Base-by-base conservation (phyloP, 163 green algal genomes). In the Picocystis sp. region DNA sequence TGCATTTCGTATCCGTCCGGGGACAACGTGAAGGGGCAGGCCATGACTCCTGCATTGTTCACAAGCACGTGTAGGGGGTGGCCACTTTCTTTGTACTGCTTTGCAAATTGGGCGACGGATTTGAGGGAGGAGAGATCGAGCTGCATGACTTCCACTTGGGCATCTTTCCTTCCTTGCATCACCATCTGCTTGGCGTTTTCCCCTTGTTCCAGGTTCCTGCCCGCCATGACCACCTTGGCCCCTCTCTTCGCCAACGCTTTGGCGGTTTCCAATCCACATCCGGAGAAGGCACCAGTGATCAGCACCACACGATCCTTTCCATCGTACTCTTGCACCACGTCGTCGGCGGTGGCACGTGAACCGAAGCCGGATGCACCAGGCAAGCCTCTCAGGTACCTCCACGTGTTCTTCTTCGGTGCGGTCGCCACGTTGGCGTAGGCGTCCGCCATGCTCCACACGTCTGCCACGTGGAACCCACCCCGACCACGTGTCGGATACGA, bases 1-100 rank as follows among this genome's bases (percentile, higher is more conserved):
- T 78, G 70, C 0, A 51, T 50, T 42, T 74, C 70, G 58, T 65
- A 66, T 13, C 66, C 61, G 15, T 78, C 59, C 9, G 64, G 61
- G 29, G 64, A 67, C 34, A 43, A 54, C 2, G 29, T 53, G 33
- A 61, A 58, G 13, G 62, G 61, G 19, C 52, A 57, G 2, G 61
- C 60, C 68, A 76, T 76, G 14, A 76, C 55, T 23, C 68, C 67
- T 22, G 61, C 66, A 44, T 67, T 65, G 45, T 45, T 44, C 11
- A 70, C 46, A 3, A 70, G 53, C 9, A 49, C 22, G 51, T 70
- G 57, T 43, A 53, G 49, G 49, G 57, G 25, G 1, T 41, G 19
- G 1, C 51, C 58, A 21, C 12, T 58, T 6, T 43, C 38, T 22
- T 50, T 57, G 52, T 52, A 70, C 1, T 47, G 47, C 2, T n/a